Evolutionary conservation across 257 asterid genomes (phyloP).

Genomic region (Penstemon barbatus): DNA sequence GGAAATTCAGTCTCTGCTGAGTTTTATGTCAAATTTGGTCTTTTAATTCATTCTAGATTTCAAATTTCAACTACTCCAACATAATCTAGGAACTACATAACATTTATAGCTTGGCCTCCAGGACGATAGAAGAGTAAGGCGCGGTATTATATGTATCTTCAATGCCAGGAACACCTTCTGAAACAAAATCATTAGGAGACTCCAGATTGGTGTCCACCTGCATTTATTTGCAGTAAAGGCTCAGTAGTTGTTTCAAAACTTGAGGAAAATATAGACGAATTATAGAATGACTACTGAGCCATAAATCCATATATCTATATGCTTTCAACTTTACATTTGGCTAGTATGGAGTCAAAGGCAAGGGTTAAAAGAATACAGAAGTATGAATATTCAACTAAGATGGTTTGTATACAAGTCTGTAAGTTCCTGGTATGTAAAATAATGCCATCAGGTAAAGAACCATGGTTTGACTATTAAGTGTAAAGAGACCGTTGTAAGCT

Average conservation of each 20-base stretch:
- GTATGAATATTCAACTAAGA: neutral
- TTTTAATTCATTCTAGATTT: too few species aligned
- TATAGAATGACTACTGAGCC: too few species aligned
- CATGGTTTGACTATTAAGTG: neutral
- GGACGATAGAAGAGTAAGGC: conserved; percentile 74
- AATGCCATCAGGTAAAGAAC: conserved; percentile 16
- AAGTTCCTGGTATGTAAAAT: neutral
- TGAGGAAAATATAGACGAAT: neutral
- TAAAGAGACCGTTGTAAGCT: conserved; percentile 36
- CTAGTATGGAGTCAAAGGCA: too few species aligned
- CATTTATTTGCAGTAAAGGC: conserved; percentile 23
- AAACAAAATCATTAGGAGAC: conserved; percentile 64
- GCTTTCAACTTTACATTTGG: too few species aligned
- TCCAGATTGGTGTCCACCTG: conserved; percentile 92
- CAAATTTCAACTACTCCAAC: too few species aligned
- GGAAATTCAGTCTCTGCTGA: too few species aligned
- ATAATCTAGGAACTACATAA: too few species aligned
- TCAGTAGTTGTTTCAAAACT: neutral
- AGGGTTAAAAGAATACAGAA: too few species aligned
- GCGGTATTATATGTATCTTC: conserved; percentile 57
- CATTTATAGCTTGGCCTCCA: conserved; percentile 62
- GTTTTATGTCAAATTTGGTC: too few species aligned
- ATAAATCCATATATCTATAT: too few species aligned
- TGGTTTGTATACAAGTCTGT: neutral
- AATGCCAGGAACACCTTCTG: conserved; percentile 69